Percentiles rank a stretch among this genome's conserved stretches.
Evolutionary conservation across 495 filamentous ascomycete genomes (phyloP).

Genomic region (Talaromyces adpressus): DNA sequence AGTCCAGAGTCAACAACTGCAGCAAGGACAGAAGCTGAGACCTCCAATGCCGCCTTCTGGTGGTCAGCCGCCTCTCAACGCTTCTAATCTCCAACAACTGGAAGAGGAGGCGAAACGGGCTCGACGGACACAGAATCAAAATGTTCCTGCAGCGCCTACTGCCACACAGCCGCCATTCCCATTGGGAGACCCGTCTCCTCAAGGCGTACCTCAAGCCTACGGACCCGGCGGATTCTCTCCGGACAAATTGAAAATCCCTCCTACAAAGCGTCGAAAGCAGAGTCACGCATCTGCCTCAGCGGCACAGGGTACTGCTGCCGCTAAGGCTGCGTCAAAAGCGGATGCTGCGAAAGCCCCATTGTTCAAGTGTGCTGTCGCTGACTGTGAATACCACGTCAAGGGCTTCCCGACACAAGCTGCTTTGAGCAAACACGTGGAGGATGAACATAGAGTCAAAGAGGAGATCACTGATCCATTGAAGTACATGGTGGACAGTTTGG

Average conservation of each 20-base stretch:
- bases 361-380: slow-evolving; percentile 37
- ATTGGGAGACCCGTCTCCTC: slow-evolving; percentile 63
- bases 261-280: slow-evolving; percentile 51
- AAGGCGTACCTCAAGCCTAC: slow-evolving; percentile 55
- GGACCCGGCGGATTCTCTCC: slow-evolving; percentile 38
- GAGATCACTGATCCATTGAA: slow-evolving; percentile 39
- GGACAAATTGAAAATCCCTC: slow-evolving; percentile 55
- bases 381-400: slow-evolving; percentile 38
- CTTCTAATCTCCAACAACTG: slow-evolving; percentile 56
- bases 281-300: slow-evolving; percentile 31
- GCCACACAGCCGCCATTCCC: slow-evolving; percentile 58
- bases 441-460: slow-evolving; percentile 39
- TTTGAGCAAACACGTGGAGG: slow-evolving; percentile 41
- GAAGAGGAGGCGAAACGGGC: slow-evolving; percentile 38
- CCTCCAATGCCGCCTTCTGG: slow-evolving; percentile 17
- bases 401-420: slow-evolving; percentile 38
- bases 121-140: slow-evolving; percentile 49
- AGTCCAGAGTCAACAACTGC: slow-evolving; percentile 23
- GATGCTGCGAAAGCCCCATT: slow-evolving; percentile 15
- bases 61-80: slow-evolving; percentile 46
- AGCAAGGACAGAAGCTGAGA: slow-evolving; percentile 22
- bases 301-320: slow-evolving; percentile 25
- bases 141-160: slow-evolving; percentile 58
- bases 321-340: slow-evolving; percentile 21
- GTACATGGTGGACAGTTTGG: slow-evolving; percentile 39